Evolutionary conservation across 306 rosid genomes (phyloP), one percentile per base, ranked within the genome.

Genomic region (Casuarina equisetifolia): DNA sequence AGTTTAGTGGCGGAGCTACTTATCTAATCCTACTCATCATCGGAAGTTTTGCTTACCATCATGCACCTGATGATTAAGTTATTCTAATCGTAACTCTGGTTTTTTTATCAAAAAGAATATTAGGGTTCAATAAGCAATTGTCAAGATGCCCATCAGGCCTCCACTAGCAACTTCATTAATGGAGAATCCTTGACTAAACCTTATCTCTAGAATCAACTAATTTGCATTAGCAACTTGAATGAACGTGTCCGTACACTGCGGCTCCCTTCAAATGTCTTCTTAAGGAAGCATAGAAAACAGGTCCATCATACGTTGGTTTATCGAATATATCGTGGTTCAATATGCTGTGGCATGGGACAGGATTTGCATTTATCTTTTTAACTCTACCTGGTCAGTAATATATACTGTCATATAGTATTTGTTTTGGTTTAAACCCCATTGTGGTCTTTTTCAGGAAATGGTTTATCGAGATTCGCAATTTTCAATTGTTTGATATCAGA

Each of bases 41-140:
- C 17, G 7, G 39, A 38, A 50, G 45, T 9, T 36, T 20, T 25
- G 3, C 64, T 20, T 25, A 8, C 50, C 76, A 70, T 45, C 48
- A 71, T 45, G 72, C 51, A 11, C 58, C 13, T 72, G 62, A 48
- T 71, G 72, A 39, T 71, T 71, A 13, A 12, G 32, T 78, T 50
- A 49, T 46, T 77, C 20, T 72, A 62, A 36, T 12, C 44, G 13
- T 35, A 62, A 3, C 20, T 40, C 6, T 66, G 2, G 3, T 40
- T 66, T 13, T 13, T 40, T 6, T 15, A 40, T 17, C 35, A 12
- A 66, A 16, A 66, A 66, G 6, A 66, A 15, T 4, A 42, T 57
- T 3, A 42, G 5, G 50, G 25, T 66, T 58, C 16, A 25, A 38
- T 64, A 40, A 42, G 42, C 49, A 15, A 6, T 40, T 40, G 8